A percentile compares a stretch with the other conserved stretches of the same genome.
These are phyloP conservation scores for Nakazawaea ishiwadae DNA, from an alignment of 805 yeast species.

Conservation along the genomic window DNA sequence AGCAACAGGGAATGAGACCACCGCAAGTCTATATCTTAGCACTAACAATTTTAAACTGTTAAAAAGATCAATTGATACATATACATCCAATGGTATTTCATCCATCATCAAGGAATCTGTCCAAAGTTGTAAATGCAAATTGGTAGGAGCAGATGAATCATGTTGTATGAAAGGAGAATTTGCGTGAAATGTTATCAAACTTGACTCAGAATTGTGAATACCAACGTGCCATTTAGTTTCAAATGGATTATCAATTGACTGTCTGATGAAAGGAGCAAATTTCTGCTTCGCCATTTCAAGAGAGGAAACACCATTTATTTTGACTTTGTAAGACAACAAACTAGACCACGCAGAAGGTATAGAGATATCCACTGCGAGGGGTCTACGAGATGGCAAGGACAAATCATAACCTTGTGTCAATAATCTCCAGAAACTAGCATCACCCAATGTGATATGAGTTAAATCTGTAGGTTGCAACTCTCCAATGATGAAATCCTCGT, in stretches of 20 bases:
- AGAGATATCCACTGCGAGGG: constrained; percentile 42
- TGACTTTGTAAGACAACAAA: constrained; percentile 46
- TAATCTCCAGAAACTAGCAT: constrained; percentile 30
- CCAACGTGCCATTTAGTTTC: constrained; percentile 81
- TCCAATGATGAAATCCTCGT: constrained; percentile 32
- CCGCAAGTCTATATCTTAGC: constrained; percentile 70
- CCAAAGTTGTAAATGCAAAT: constrained; percentile 44
- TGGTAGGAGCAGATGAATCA: constrained; percentile 18
- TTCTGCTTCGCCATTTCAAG: constrained; percentile 24
- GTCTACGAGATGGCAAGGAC: constrained; percentile 36
- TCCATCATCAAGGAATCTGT: constrained; percentile 30
- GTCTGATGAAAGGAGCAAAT: constrained; percentile 66
- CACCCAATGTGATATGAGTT: constrained; percentile 23
- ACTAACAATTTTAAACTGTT: constrained; percentile 65
- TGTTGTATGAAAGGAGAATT: constrained; percentile 68
- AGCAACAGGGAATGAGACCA: constrained; percentile 66
- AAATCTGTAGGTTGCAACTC: constrained; percentile 26
- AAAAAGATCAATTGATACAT: constrained; percentile 45
- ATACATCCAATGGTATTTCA: constrained; percentile 32
- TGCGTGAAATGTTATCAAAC: constrained; percentile 48
- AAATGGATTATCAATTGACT: constrained; percentile 55
- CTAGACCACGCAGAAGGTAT: constrained; percentile 59
- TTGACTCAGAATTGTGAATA: constrained; percentile 32
- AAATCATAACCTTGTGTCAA: constrained; percentile 34
- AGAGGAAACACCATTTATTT: constrained; percentile 7